These are phyloP conservation scores for Trichomonascaceae sp. DNA, from an alignment of 1,139 yeast species.

Conservation along the genomic window DNA sequence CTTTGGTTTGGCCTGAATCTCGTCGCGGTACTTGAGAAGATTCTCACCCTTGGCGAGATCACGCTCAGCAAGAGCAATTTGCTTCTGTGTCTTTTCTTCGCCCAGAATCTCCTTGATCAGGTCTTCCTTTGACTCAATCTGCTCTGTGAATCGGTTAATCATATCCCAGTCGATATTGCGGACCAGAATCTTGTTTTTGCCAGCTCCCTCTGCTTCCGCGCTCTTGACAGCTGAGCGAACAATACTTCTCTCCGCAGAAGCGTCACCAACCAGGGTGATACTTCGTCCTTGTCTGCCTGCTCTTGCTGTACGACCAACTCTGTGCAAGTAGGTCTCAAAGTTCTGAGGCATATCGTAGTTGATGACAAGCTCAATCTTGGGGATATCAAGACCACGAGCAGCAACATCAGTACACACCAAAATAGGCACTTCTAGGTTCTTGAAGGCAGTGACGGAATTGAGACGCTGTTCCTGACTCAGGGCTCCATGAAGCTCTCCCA, in stretches of 20 bases:
- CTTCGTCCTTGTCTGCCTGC: slow-evolving; percentile 95
- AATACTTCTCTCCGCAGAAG: slow-evolving; percentile 68
- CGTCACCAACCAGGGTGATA: slow-evolving; percentile 87
- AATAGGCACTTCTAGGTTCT: slow-evolving; percentile 69
- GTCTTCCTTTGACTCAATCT: slow-evolving; percentile 45
- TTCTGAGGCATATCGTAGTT: slow-evolving; percentile 94
- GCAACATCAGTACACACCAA: slow-evolving; percentile 95
- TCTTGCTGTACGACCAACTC: slow-evolving; percentile 99
- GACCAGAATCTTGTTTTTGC: slow-evolving; percentile 46
- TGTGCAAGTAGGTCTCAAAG: slow-evolving; percentile 81
- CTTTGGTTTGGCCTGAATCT: slow-evolving; percentile 79
- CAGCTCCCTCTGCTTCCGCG: slow-evolving; percentile 27
- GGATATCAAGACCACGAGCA: slow-evolving; percentile 98
- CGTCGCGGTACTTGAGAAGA: slow-evolving; percentile 63
- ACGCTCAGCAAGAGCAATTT: slow-evolving; percentile 78
- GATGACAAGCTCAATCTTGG: slow-evolving; percentile 86
- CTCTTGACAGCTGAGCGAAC: slow-evolving; percentile 78
- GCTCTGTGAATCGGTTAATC: slow-evolving; percentile 52
- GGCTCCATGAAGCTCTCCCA: slow-evolving; percentile 90
- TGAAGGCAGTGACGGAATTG: slow-evolving; percentile 68
- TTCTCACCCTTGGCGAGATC: slow-evolving; percentile 79
- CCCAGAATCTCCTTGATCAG: slow-evolving; percentile 62
- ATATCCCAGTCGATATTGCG: slow-evolving; percentile 79
- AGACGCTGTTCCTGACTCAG: slow-evolving; percentile 92
- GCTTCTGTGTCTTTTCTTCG: slow-evolving; percentile 85